phyloP scores from a whole-genome alignment of 331 rosid species.

The Ulmus americana region DNA sequence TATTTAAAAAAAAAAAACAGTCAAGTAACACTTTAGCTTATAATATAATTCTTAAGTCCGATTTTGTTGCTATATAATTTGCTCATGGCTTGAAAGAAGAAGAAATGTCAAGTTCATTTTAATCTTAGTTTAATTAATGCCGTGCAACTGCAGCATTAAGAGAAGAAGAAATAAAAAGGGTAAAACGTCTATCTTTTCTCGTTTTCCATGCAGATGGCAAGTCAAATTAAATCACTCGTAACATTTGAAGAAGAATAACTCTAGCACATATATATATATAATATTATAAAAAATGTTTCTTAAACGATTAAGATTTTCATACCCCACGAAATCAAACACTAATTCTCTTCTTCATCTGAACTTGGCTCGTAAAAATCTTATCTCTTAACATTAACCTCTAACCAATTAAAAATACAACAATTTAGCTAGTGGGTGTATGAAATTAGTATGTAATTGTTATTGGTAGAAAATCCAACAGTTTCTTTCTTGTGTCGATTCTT shows the following conservation, averaged over 20 bases:
- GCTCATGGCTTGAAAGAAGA: background rate
- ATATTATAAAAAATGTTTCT: conserved; percentile 43
- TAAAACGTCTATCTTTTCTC: conserved; percentile 48
- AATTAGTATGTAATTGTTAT: conserved; percentile 29
- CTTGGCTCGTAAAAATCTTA: conserved; percentile 27
- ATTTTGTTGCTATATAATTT: background rate
- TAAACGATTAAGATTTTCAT: conserved; percentile 67
- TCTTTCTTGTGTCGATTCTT: too few relatives aligned
- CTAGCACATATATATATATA: background rate
- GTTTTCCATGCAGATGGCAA: conserved; percentile 51
- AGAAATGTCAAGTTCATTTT: conserved; percentile 27
- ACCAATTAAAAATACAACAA: conserved; percentile 27
- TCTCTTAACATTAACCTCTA: conserved; percentile 38
- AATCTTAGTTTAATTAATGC: conserved; percentile 36
- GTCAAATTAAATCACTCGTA: conserved; percentile 41
- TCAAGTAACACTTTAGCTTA: too few relatives aligned
- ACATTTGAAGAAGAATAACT: conserved; percentile 9
- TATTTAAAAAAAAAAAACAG: too few relatives aligned
- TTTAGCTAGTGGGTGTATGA: conserved; percentile 15
- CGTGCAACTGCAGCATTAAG: conserved; percentile 58
- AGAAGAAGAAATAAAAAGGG: conserved; percentile 36
- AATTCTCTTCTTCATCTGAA: conserved; percentile 32
- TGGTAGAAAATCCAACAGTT: conserved; percentile 34
- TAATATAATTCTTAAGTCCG: too few relatives aligned
- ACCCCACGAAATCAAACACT: conserved; percentile 68